Percentiles rank a stretch among this genome's conserved stretches.
Conservation (phyloP, 176 grass and related monocot genomes). For the Carex scoparia region DNA sequence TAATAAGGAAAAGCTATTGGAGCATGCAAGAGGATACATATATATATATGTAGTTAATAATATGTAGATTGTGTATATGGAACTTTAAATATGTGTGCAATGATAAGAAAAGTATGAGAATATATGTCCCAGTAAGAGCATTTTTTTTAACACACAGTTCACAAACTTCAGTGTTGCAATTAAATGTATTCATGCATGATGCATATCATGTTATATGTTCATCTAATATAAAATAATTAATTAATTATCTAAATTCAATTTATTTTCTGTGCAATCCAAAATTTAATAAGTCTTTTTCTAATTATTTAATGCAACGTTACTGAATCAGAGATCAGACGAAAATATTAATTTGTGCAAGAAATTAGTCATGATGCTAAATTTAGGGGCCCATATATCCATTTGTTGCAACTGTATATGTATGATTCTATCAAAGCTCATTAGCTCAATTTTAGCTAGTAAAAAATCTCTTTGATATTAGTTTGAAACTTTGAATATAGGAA, state of each 20-base stretch:
- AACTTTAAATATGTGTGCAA: background rate
- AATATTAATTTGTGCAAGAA: background rate
- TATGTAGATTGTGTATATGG: background rate
- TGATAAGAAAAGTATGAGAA: background rate
- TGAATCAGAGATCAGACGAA: background rate
- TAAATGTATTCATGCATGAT: background rate
- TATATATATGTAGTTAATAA: background rate
- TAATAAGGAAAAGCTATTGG: background rate
- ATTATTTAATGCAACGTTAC: conserved; percentile 6
- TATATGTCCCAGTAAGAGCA: background rate
- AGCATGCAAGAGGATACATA: background rate
- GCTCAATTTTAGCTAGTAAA: conserved; percentile 12
- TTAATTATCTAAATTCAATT: background rate
- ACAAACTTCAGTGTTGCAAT: background rate
- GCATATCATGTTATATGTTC: background rate
- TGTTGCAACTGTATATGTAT: conserved; percentile 14
- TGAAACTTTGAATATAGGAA: background rate
- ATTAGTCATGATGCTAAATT: background rate
- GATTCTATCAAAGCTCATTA: conserved; percentile 6
- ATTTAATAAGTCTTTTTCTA: background rate
- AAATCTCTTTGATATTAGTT: conserved; percentile 1
- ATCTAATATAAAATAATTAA: background rate
- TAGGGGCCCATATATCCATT: conserved; percentile 7
- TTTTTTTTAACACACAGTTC: background rate
- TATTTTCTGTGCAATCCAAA: background rate